Evolutionary conservation across 495 filamentous ascomycete species (phyloP).

Genomic region (Penicillium goetzii): DNA sequence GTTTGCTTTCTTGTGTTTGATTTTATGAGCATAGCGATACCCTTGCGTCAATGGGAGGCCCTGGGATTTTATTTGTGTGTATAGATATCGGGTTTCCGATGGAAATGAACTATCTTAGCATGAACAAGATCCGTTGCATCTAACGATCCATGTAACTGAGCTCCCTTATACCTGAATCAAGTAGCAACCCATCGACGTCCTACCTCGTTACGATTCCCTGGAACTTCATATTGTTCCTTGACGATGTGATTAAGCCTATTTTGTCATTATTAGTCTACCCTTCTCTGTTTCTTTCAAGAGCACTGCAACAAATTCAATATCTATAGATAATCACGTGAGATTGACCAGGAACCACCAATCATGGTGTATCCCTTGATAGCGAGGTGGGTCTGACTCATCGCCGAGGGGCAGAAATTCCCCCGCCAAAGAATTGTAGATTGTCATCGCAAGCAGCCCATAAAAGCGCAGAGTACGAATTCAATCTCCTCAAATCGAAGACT

Average conservation of each 20-base stretch:
- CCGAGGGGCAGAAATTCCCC: slow-evolving; percentile 30
- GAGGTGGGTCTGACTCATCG: slow-evolving; percentile 10
- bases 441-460: neutral
- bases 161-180: no score
- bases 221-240: no score
- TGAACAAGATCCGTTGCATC: neutral
- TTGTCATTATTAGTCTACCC: no score
- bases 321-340: slow-evolving; percentile 5
- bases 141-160: no score
- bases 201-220: no score
- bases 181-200: no score
- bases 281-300: neutral
- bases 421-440: slow-evolving; percentile 13
- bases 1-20: slow-evolving; percentile 20
- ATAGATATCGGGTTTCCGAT: slow-evolving; percentile 14
- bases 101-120: slow-evolving; percentile 20
- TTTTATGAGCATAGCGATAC: slow-evolving; percentile 47
- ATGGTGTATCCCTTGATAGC: slow-evolving; percentile 18
- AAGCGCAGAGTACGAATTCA: slow-evolving; percentile 11
- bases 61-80: slow-evolving; percentile 30
- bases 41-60: slow-evolving; percentile 30
- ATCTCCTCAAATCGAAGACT: slow-evolving; percentile 3
- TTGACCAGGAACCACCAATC: neutral
- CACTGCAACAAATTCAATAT: neutral
- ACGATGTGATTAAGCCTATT: no score